Evolutionary conservation across 352 stramenopile genomes (phyloP).

Genomic region (Phytophthora cajani): DNA sequence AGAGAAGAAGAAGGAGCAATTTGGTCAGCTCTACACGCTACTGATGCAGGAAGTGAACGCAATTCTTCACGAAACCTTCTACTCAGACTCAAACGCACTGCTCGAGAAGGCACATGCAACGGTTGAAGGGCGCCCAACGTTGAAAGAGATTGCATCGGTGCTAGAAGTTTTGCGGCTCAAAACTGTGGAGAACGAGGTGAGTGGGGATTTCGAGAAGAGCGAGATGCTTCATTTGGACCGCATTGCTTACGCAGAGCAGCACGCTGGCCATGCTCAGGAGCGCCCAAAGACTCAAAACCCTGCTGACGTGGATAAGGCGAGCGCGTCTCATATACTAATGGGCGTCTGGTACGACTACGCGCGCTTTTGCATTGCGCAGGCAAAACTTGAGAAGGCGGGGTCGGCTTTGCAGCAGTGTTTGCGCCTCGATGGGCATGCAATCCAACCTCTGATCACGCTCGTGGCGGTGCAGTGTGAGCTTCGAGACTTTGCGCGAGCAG

Average conservation of each 20-base stretch:
- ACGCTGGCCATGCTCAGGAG: conserved; percentile 21
- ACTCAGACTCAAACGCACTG: conserved; percentile 36
- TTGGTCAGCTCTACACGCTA: conserved; percentile 69
- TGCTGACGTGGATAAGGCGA: conserved; percentile 9
- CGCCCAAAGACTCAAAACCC: conserved; percentile 13
- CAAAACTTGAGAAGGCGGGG: conserved; percentile 62
- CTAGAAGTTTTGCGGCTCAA: conserved; percentile 55
- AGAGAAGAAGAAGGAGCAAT: conserved; percentile 64
- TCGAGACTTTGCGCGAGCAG: conserved; percentile 48
- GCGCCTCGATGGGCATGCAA: conserved; percentile 44
- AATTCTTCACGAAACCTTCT: conserved; percentile 70
- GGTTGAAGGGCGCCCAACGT: conserved; percentile 28
- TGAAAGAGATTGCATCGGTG: conserved; percentile 30
- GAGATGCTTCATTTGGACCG: conserved; percentile 71
- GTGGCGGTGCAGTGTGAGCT: conserved; percentile 69
- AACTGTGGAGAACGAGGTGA: conserved; percentile 78
- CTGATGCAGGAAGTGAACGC: conserved; percentile 83
- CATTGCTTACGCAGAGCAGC: conserved; percentile 62
- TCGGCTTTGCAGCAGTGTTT: conserved; percentile 67
- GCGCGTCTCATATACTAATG: conserved; percentile 27
- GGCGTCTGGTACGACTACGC: conserved; percentile 74
- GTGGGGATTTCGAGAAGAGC: conserved; percentile 66
- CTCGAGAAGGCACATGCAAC: conserved; percentile 43
- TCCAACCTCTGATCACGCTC: conserved; percentile 57
- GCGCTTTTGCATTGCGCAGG: conserved; percentile 55